Evolutionary conservation across 345 rosid species (phyloP), one percentile per base, ranked within the genome.

Genomic region (Mallotus nudiflorus): DNA sequence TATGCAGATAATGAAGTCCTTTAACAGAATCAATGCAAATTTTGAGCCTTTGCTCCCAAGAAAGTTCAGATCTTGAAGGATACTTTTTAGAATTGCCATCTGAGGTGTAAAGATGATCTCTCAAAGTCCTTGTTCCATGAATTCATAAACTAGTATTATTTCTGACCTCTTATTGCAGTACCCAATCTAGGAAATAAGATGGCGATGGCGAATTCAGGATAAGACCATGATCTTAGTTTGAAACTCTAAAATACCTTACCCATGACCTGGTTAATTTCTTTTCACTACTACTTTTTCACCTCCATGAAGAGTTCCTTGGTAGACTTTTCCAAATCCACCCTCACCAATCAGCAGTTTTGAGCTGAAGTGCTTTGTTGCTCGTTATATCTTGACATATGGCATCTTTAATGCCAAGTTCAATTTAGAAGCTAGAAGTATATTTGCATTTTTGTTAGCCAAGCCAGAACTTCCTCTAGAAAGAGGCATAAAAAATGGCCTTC

Each of bases 181-280:
- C 19, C 97, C 97, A 0, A 78, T 85, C 61, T 89, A 75, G 13
- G 94, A 82, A 39, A 88, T 89, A 1, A 92, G 88, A 67, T 92
- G 87, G 6, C 78, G 85, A 62, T 88, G 94, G 0, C 82, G 69
- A 57, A 88, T 92, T 68, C 82, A 87, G 39, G 90, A 88, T 58
- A 90, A 70, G 54, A 85, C 71, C 66, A 66, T 85, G 70, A 87
- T 79, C 76, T 82, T 88, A 0, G 86, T 82, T 27, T 79, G 85
- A 67, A 85, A 87, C 69, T 87, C 89, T 1, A 65, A 49, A 24
- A 78, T 40, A 25, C 87, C 89, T 48, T 85, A 85, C 19, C 80
- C 81, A 10, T 81, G 78, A n/a, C 85, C 85, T 4, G 80, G 84
- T 14, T 77, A 45, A 15, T 84, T 70, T 73, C 88, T 57, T 64